Evolutionary conservation across 192 early-diverging fungal genomes (phyloP), one percentile per base, ranked within the genome.

Genomic region (Backusella australiensis): DNA sequence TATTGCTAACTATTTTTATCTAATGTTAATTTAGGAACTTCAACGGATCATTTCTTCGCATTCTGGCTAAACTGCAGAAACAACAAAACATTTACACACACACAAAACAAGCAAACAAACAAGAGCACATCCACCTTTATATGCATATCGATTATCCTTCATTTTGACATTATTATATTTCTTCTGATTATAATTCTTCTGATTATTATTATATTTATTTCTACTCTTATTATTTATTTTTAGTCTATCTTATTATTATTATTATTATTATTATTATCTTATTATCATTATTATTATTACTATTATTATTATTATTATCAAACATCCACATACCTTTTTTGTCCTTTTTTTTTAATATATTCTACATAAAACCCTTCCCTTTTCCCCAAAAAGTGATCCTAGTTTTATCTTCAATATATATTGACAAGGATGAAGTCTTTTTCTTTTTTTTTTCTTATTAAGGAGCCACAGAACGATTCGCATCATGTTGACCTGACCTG

Each of bases 31-130:
- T 68, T 68, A 71, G 70, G 70, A 72, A 52, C 44, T 72, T 26
- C 70, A 72, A 46, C 9, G 70, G 12, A 72, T 72, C 14, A 72
- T 72, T 32, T 8, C 41, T 72, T 39, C 70, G 6, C 42, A 72
- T 72, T 39, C 70, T 63, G 26, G 56, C 21, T 63, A 63, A 63
- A 14, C 23, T 12, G 9, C 56, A 63, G 23, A 29, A 63, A 29
- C 21, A 29, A 63, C 21, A 29, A 26, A 59, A 59, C 17, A 56
- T 21, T 23, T 23, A 56, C 9, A 56, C 15, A 23, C 21, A 56
- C 52, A 56, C 23, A 56, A 56, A 23, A 56, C 52, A 56, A 23
- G 23, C 52, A 56, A 56, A 56, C 53, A 59, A 59, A 53, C 49
- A 53, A 59, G 23, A 59, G 46, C 46, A 49, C 46, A 49, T 49